Conservation (phyloP, 495 filamentous ascomycete species). For the Daldinia decipiens region DNA sequence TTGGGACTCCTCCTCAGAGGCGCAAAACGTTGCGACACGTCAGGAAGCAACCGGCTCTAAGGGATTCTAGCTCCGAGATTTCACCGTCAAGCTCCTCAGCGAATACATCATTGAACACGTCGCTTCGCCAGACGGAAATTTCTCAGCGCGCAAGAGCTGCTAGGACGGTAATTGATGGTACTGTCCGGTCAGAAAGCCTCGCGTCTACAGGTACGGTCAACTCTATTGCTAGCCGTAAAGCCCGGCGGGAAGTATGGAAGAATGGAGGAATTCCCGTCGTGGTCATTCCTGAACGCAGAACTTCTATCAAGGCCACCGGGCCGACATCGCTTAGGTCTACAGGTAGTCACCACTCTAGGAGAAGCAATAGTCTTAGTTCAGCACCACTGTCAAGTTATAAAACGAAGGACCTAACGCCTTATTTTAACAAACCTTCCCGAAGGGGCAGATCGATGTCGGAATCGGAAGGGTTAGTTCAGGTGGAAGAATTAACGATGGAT, state of each 20-base stretch:
- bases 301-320: constrained; percentile 67
- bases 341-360: constrained; percentile 60
- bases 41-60: constrained; percentile 65
- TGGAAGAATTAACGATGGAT: constrained; percentile 64
- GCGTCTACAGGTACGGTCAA: constrained; percentile 67
- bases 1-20: constrained; percentile 67
- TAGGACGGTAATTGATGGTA: constrained; percentile 33
- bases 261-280: constrained; percentile 72
- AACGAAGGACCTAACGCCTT: constrained; percentile 48
- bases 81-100: constrained; percentile 60
- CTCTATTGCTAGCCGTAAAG: constrained; percentile 63
- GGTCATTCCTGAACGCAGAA: constrained; percentile 73
- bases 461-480: constrained; percentile 56
- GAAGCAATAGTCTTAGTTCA: constrained; percentile 58
- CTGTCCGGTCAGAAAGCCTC: constrained; percentile 65
- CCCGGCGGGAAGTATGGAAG: constrained; percentile 65
- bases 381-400: constrained; percentile 50
- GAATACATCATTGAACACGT: constrained; percentile 50
- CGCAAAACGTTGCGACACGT: constrained; percentile 73
- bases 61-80: constrained; percentile 65
- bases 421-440: constrained; percentile 49
- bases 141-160: constrained; percentile 39
- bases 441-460: constrained; percentile 59
- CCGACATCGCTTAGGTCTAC: constrained; percentile 64
- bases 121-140: constrained; percentile 46